phyloP scores from a whole-genome alignment of 768 basidiomycete genomes.

The Lactarius trivialis region DNA sequence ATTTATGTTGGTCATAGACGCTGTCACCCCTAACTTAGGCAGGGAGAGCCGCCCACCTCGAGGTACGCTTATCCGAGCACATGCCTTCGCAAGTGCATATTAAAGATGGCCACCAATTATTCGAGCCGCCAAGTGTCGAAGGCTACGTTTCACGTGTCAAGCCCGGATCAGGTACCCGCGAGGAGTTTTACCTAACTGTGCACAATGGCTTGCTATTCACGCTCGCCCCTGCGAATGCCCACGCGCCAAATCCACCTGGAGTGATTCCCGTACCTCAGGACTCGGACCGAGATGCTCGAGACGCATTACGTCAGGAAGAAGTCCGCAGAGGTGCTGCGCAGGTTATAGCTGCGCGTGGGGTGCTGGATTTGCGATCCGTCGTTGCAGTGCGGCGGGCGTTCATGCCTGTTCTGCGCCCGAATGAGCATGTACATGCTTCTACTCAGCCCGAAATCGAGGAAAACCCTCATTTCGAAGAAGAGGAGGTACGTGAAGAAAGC shows the following conservation, averaged over 20 bases:
- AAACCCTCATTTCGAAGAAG: slow-evolving; percentile 24
- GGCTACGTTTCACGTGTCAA: slow-evolving; percentile 76
- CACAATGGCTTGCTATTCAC: slow-evolving; percentile 73
- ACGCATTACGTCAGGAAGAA: slow-evolving; percentile 44
- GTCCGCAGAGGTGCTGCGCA: slow-evolving; percentile 57
- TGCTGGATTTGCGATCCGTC: slow-evolving; percentile 68
- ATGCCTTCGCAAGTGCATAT: slow-evolving; percentile 40
- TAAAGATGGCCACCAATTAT: slow-evolving; percentile 42
- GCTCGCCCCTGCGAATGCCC: slow-evolving; percentile 42
- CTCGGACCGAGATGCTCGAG: slow-evolving; percentile 25
- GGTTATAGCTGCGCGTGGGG: slow-evolving; percentile 56
- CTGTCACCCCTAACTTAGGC: slow-evolving; percentile 32
- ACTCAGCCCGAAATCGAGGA: slow-evolving; percentile 26
- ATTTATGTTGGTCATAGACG: background rate
- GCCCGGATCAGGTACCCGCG: slow-evolving; percentile 48
- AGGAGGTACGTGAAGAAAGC: slow-evolving; percentile 33
- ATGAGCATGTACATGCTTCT: slow-evolving; percentile 14
- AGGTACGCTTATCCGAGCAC: slow-evolving; percentile 73
- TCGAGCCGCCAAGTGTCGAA: slow-evolving; percentile 79
- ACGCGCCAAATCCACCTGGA: slow-evolving; percentile 68
- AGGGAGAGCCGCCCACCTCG: slow-evolving; percentile 46
- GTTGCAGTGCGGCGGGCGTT: slow-evolving; percentile 57
- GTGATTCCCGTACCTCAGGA: slow-evolving; percentile 31
- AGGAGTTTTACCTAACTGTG: slow-evolving; percentile 60
- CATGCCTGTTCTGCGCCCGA: slow-evolving; percentile 35